Conservation (phyloP, 2,329 filamentous ascomycete genomes). For the Aspergillus nomiae region DNA sequence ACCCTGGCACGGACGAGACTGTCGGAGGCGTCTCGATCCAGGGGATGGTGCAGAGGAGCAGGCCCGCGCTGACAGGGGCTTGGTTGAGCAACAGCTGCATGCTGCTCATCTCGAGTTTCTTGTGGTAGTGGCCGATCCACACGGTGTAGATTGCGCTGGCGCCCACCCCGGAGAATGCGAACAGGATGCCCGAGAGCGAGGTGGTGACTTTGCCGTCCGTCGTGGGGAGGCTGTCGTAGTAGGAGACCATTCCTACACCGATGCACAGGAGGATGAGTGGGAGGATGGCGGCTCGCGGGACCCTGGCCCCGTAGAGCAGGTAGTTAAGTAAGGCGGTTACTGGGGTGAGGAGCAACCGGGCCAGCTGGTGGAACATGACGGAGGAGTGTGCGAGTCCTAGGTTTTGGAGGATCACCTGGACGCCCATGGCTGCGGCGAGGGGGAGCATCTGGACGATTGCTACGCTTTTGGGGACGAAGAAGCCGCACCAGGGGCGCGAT, state of each 20-base stretch:
- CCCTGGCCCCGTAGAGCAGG: slow-evolving; percentile 18
- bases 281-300: slow-evolving; percentile 17
- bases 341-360: slow-evolving; percentile 23
- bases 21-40: slow-evolving; percentile 19
- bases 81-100: slow-evolving; percentile 27
- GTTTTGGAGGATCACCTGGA: slow-evolving; percentile 26
- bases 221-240: slow-evolving; percentile 21
- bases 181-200: slow-evolving; percentile 18
- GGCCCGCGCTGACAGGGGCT: slow-evolving; percentile 20
- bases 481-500: slow-evolving; percentile 20
- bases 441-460: slow-evolving; percentile 19
- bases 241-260: slow-evolving; percentile 24
- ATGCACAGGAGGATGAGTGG: slow-evolving; percentile 20
- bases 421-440: slow-evolving; percentile 23
- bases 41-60: slow-evolving; percentile 20
- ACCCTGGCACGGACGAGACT: slow-evolving; percentile 15
- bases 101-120: slow-evolving; percentile 21
- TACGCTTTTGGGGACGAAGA: slow-evolving; percentile 21
- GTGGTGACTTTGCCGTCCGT: slow-evolving; percentile 15
- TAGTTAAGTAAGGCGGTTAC: slow-evolving; percentile 23
- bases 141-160: slow-evolving; percentile 25
- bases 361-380: slow-evolving; percentile 26
- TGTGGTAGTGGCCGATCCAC: slow-evolving; percentile 22
- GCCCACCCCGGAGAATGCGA: slow-evolving; percentile 21
- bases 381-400: slow-evolving; percentile 24